Evolutionary conservation across 2,329 filamentous ascomycete species (phyloP), one percentile per base, ranked within the genome.

Genomic region (Claviceps spartinae): DNA sequence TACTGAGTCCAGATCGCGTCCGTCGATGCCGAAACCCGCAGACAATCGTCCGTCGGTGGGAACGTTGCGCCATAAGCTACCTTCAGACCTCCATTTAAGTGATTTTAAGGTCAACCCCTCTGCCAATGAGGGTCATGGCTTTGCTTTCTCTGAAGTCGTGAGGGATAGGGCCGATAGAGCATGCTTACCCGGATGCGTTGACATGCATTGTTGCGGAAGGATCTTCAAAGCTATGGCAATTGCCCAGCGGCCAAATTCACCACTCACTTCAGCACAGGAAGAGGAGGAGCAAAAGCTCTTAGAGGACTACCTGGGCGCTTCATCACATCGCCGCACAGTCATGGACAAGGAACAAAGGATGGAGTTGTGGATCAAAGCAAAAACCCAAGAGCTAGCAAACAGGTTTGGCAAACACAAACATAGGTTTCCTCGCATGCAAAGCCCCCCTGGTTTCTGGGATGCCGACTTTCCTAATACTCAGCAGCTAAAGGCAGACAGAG

Each of bases 381-480:
- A 83, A 62, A 83, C 82, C 0, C 78, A 81, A 62, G 74, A 83
- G 48, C 71, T 94, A 56, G 85, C 90, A 1, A 83, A 90, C 61
- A 77, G 79, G 55, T 81, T 80, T 64, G 89, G 89, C 5, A 88
- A 77, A 63, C 90, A 96, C 67, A 77, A 85, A 52, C 79, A 91
- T 59, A 76, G 81, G 30, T 89, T 85, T 65, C 78, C 83, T 54
- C 78, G 88, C 49, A 76, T 79, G 56, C 74, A 71, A 45, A 88
- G 85, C 9, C 90, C 93, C 13, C 88, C 88, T 1, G 90, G 89
- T 0, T 97, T 88, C 64, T 98, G 93, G 93, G 77, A 87, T 51
- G 78, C 85, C 1, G 91, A 95, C 59, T 95, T 98, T 64, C 90
- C 91, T 1, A 81, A 72, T 26, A 96, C 93, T 1, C 93, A 97